Evolutionary conservation across 345 rosid genomes (phyloP), one percentile per base, ranked within the genome.

Genomic region (Nephelium lappaceum): DNA sequence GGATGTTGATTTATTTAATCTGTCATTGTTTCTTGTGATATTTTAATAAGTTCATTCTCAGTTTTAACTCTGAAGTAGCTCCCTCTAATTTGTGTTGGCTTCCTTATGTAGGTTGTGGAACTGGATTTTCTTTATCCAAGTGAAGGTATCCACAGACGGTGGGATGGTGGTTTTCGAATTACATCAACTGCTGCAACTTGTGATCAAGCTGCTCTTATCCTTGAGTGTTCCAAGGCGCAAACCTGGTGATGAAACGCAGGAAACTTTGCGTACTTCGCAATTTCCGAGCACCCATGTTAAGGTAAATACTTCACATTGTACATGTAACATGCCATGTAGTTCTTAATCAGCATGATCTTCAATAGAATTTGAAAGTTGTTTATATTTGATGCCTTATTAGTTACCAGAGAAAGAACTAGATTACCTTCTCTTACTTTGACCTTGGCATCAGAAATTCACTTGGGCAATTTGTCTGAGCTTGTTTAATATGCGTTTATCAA

Each of bases 91-190:
- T 25, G 11, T 78, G 19, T 21, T 64, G 63, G 66, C 36, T 58
- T 23, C 25, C 72, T 23, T 71, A 60, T 60, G 8, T 60, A 97
- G 99, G 98, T 96, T 57, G 98, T 93, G 77, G 99, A 97, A 79
- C 95, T 97, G 41, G 99, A 97, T 90, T 94, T 97, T 83, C 95
- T 94, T 27, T 97, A 97, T 83, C 99, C 99, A 15, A 97, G 99
- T 79, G 99, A 97, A 85, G 99, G 99, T 53, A 90, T 97, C 73
- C 99, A 97, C 84, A 86, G 92, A 70, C 89, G 98, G 25, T 97
- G 99, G 98, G 98, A 97, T 81, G 73, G 85, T 72, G 98, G 99
- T 71, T 97, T 90, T 75, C 89, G 99, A 67, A 93, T 97, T 58
- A 97, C 98, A 14, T 82, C 99, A 74, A 94, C 96, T 53, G 99